Conservation (phyloP, 2,329 filamentous ascomycete species). For the Fusarium neocosmosporiellum region DNA sequence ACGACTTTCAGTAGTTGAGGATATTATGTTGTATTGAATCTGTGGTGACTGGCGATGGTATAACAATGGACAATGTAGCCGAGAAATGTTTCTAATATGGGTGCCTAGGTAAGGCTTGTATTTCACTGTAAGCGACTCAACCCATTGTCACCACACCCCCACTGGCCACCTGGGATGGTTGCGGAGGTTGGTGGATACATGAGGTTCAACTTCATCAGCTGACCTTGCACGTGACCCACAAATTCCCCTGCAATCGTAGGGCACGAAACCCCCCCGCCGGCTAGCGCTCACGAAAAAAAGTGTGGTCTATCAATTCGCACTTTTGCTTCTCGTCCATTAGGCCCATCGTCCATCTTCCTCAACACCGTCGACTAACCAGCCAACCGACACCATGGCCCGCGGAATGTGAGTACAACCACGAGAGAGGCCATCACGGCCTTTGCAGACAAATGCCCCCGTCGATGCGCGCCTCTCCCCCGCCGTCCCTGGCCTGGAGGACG, state of each 20-base stretch:
- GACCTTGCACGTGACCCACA: slow-evolving; percentile 22
- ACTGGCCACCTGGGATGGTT: neutral
- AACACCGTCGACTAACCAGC: slow-evolving; percentile 53
- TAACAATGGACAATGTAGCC: neutral
- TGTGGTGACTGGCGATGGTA: neutral
- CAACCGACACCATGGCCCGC: slow-evolving; percentile 69
- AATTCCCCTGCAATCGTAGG: slow-evolving; percentile 42
- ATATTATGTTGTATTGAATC: neutral
- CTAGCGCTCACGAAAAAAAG: slow-evolving; percentile 43
- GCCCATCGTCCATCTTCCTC: slow-evolving; percentile 47
- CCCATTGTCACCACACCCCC: neutral
- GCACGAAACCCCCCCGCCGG: slow-evolving; percentile 47
- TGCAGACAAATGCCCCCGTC: slow-evolving; percentile 5
- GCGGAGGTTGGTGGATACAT: neutral
- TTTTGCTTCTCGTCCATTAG: slow-evolving; percentile 37
- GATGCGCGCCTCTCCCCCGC: slow-evolving; percentile 11
- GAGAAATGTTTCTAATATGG: neutral
- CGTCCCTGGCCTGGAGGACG: slow-evolving; percentile 7
- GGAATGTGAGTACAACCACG: slow-evolving; percentile 65
- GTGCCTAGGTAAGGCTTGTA: neutral
- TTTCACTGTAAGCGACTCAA: neutral
- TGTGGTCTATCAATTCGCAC: slow-evolving; percentile 45
- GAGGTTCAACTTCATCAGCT: neutral
- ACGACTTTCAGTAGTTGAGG: neutral
- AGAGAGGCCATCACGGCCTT: slow-evolving; percentile 14